Evolutionary conservation across 116 monocot species (phyloP), one percentile per base, ranked within the genome.

Genomic region (Papilionanthe hybrid): DNA sequence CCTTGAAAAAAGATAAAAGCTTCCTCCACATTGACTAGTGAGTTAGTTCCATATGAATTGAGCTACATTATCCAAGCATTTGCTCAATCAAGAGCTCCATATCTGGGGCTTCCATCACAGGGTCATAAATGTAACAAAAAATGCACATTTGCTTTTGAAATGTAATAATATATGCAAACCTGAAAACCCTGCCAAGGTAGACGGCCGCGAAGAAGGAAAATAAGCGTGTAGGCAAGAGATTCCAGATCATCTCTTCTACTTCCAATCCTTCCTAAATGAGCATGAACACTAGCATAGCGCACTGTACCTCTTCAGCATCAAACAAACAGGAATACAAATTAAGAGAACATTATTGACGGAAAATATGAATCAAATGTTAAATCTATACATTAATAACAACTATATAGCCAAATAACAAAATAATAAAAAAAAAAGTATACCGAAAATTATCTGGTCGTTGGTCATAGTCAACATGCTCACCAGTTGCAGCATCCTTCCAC

Each of bases 131-230:
- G 27, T 4, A 68, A 49, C 27, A 11, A 55, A 66, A 30, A 30
- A 20, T 17, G 30, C 5, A 19, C n/a, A 69, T 13, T 41, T 44
- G 68, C 4, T 27, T 37, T 65, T 15, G 25, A 76, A 53, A 37
- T 53, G 76, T 15, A 45, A 19, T 11, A 50, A 68, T 49, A 55
- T 13, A 75, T 60, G 17, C 30, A 55, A 42, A 98, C 98, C 94
- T 98, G 98, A 72, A 88, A 98, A 41, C 98, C 98, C 86, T 98
- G 98, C 98, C 98, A 98, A 75, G 98, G 98, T 78, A 98, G 86
- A 44, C 98, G 91, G 27, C 98, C 98, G 74, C 98, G 92, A 23
- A 98, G 88, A 78, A 98, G 94, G 83, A 98, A 98, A 22, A 98
- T 74, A 57, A 98, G 88, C 28, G 98, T 98, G 81, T 98, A 98